These are phyloP conservation scores for Ascochyta rabiei DNA, from an alignment of 2,329 filamentous ascomycete species.

Conservation along the genomic window DNA sequence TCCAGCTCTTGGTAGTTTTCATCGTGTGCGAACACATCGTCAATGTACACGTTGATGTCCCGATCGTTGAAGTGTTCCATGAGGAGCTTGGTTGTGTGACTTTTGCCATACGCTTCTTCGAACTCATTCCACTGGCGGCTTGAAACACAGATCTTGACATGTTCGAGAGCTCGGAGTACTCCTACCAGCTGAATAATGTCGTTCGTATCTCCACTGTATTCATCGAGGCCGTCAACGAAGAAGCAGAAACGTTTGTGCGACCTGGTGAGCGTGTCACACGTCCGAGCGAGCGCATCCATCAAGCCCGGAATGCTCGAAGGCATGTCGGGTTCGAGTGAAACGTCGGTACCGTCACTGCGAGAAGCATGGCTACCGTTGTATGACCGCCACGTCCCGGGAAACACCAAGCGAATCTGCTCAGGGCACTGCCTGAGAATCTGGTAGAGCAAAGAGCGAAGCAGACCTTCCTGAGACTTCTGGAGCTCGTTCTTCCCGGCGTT, in stretches of 20 bases:
- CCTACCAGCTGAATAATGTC: slow-evolving; percentile 40
- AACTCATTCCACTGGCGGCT: slow-evolving; percentile 51
- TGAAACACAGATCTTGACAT: slow-evolving; percentile 22
- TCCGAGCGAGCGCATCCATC: too few relatives aligned
- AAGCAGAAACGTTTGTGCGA: slow-evolving; percentile 2
- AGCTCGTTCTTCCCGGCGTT: slow-evolving; percentile 18
- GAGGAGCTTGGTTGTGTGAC: slow-evolving; percentile 27
- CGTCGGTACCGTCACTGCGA: too few relatives aligned
- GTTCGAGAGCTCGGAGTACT: slow-evolving; percentile 48
- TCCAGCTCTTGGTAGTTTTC: slow-evolving; percentile 37
- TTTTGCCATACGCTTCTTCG: slow-evolving; percentile 41
- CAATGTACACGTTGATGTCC: background rate
- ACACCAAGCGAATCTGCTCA: too few relatives aligned
- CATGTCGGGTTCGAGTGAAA: too few relatives aligned
- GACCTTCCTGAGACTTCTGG: slow-evolving; percentile 23
- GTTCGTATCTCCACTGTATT: slow-evolving; percentile 48
- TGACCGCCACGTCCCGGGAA: too few relatives aligned
- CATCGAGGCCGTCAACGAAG: slow-evolving; percentile 55
- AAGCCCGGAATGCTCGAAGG: too few relatives aligned
- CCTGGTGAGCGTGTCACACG: too few relatives aligned
- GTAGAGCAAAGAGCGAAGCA: slow-evolving; percentile 28
- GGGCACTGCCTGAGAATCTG: slow-evolving; percentile 22
- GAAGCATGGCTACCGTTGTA: too few relatives aligned
- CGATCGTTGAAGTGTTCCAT: background rate
- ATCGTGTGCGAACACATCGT: background rate